Conservation (phyloP, 2,329 filamentous ascomycete species). For the Ophiocordyceps camponoti-leonardi region DNA sequence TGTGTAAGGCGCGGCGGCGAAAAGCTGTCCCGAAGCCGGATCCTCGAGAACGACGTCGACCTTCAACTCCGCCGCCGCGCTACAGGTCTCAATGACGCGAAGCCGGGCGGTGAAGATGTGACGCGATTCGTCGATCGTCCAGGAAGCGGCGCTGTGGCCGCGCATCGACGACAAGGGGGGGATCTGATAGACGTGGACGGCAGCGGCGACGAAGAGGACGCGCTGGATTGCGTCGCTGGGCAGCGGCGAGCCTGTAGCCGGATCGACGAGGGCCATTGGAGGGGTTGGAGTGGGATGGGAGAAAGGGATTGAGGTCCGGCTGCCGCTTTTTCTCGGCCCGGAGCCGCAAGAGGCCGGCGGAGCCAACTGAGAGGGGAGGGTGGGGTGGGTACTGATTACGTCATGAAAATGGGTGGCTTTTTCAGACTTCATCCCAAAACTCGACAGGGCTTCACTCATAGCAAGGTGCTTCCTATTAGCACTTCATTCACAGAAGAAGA, state of each 20-base stretch:
- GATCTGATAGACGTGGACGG: slow-evolving; percentile 76
- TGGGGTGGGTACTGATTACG: too few relatives aligned
- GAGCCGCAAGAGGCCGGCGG: too few relatives aligned
- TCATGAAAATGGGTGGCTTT: too few relatives aligned
- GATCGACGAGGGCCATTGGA: slow-evolving; percentile 49
- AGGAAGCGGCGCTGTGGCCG: slow-evolving; percentile 61
- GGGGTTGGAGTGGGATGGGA: too few relatives aligned
- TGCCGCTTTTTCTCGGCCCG: too few relatives aligned
- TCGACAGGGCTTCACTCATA: too few relatives aligned
- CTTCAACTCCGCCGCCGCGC: slow-evolving; percentile 29
- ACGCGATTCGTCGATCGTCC: slow-evolving; percentile 54
- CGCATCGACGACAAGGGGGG: slow-evolving; percentile 62
- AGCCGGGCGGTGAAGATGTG: slow-evolving; percentile 78
- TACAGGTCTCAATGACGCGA: slow-evolving; percentile 53
- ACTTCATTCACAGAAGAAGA: too few relatives aligned
- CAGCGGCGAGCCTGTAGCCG: slow-evolving; percentile 49
- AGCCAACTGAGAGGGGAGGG: too few relatives aligned
- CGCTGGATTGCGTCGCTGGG: slow-evolving; percentile 68
- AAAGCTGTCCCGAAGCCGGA: slow-evolving; percentile 51
- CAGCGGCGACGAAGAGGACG: slow-evolving; percentile 58
- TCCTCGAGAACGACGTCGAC: slow-evolving; percentile 71
- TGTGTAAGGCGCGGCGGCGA: slow-evolving; percentile 70
- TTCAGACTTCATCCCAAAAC: too few relatives aligned
- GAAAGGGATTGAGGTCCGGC: too few relatives aligned
- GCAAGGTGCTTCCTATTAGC: too few relatives aligned